Percentiles rank a stretch among this genome's conserved stretches.
These are phyloP conservation scores for Aureobasidium pullulans DNA, from an alignment of 2,329 filamentous ascomycete genomes.

Conservation along the genomic window DNA sequence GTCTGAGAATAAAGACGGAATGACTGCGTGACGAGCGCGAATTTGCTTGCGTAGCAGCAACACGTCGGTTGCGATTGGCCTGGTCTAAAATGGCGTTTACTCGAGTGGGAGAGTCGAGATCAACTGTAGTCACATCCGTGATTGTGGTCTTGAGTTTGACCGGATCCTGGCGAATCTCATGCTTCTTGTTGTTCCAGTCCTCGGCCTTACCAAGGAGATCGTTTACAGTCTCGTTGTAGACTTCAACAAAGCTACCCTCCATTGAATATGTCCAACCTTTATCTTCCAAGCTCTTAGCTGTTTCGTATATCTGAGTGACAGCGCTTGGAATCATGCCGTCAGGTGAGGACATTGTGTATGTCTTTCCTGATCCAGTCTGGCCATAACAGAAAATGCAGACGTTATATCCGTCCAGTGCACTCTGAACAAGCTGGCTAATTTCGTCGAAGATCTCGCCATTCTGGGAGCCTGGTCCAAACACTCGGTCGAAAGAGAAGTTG, in stretches of 20 bases:
- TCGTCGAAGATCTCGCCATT: slow-evolving; percentile 91
- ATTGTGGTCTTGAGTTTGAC: slow-evolving; percentile 74
- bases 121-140: slow-evolving; percentile 68
- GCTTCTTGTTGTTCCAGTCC: slow-evolving; percentile 69
- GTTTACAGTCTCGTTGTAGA: slow-evolving; percentile 96
- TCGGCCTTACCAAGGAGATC: slow-evolving; percentile 72
- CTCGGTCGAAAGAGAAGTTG: slow-evolving; percentile 85
- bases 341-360: slow-evolving; percentile 82
- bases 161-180: slow-evolving; percentile 84
- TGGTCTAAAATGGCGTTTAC: slow-evolving; percentile 73
- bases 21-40: slow-evolving; percentile 90
- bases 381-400: slow-evolving; percentile 99
- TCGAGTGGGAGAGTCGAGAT: slow-evolving; percentile 68
- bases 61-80: slow-evolving; percentile 79
- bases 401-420: slow-evolving; percentile 93
- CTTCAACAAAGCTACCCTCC: slow-evolving; percentile 91
- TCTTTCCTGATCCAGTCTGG: slow-evolving; percentile 95
- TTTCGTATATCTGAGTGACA: slow-evolving; percentile 88
- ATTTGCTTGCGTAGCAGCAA: slow-evolving; percentile 96
- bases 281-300: slow-evolving; percentile 71
- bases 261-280: slow-evolving; percentile 94
- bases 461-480: slow-evolving; percentile 69
- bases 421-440: slow-evolving; percentile 94
- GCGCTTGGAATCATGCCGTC: slow-evolving; percentile 95
- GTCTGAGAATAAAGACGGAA: slow-evolving; percentile 83